A percentile compares a stretch with the other conserved stretches of the same genome.
Evolutionary conservation across 148 eudicot species (phyloP).

Genomic region (Rhododendron ovatum): DNA sequence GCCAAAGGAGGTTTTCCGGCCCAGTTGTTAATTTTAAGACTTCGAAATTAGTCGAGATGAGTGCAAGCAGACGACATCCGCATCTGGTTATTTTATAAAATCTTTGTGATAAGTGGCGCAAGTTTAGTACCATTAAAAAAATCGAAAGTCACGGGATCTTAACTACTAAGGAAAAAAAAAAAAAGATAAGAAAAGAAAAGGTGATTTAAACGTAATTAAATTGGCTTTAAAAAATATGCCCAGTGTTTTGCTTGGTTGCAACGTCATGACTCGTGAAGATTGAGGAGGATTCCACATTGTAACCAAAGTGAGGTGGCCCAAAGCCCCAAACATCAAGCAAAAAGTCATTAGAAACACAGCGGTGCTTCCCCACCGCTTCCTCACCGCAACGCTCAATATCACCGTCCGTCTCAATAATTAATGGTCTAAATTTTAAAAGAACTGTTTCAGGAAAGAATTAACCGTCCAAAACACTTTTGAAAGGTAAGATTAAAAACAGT

Average conservation of each 20-base stretch:
- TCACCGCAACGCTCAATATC: too few relatives aligned
- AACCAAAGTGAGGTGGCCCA: neutral
- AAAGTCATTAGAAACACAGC: too few relatives aligned
- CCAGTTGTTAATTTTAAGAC: neutral
- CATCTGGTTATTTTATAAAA: neutral
- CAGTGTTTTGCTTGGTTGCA: neutral
- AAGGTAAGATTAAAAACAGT: rapidly evolving
- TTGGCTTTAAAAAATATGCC: neutral
- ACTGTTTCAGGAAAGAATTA: too few relatives aligned
- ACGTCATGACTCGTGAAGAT: neutral
- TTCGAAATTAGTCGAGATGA: too few relatives aligned
- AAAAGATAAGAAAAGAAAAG: neutral
- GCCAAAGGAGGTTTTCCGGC: neutral
- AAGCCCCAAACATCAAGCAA: neutral
- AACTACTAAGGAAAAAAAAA: neutral
- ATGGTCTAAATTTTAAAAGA: too few relatives aligned
- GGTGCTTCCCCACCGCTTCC: too few relatives aligned
- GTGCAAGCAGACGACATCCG: neutral
- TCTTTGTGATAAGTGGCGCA: neutral
- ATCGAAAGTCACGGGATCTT: neutral
- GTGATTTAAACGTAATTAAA: neutral
- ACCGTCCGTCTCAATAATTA: too few relatives aligned
- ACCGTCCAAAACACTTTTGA: too few relatives aligned
- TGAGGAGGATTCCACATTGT: neutral
- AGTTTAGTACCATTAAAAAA: neutral